Conservation (phyloP, 371 early-diverging fungal genomes). For the Smittium culicis region DNA sequence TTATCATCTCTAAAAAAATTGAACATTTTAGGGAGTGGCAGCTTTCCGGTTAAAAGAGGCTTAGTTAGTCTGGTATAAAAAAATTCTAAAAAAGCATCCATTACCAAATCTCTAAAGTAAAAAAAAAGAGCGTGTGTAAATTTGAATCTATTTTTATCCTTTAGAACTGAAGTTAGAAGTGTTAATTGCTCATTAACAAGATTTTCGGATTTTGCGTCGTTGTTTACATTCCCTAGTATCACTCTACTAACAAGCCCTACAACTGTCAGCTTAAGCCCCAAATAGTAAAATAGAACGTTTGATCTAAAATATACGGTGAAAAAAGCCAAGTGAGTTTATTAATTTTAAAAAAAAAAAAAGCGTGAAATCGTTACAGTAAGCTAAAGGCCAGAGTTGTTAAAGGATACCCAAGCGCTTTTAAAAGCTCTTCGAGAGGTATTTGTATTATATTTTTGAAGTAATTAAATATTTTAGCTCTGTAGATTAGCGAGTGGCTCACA, state of each 20-base stretch:
- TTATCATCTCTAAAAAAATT: background rate
- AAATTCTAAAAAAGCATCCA: background rate
- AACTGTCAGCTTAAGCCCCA: too few species aligned
- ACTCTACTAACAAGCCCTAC: background rate
- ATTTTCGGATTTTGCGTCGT: background rate
- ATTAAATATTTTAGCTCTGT: background rate
- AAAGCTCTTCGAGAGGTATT: constrained; percentile 1
- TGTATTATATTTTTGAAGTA: background rate
- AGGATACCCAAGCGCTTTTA: background rate
- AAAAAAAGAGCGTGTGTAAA: background rate
- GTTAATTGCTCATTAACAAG: background rate
- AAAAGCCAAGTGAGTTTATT: too few species aligned
- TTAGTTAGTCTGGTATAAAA: constrained; percentile 1
- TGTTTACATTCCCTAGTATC: background rate
- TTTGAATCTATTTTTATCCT: background rate
- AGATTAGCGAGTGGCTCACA: background rate
- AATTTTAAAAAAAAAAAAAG: too few species aligned
- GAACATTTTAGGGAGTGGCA: background rate
- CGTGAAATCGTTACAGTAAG: constrained; percentile 1
- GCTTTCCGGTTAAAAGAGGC: background rate
- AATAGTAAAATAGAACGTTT: constrained; percentile 1
- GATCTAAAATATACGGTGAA: too few species aligned
- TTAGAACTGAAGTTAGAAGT: background rate
- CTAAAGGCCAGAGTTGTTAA: background rate
- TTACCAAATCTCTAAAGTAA: background rate